Percentiles rank a stretch among this genome's conserved stretches.
These are phyloP conservation scores for Coniochaeta hoffmannii DNA, from an alignment of 2,329 filamentous ascomycete species.

Conservation along the genomic window DNA sequence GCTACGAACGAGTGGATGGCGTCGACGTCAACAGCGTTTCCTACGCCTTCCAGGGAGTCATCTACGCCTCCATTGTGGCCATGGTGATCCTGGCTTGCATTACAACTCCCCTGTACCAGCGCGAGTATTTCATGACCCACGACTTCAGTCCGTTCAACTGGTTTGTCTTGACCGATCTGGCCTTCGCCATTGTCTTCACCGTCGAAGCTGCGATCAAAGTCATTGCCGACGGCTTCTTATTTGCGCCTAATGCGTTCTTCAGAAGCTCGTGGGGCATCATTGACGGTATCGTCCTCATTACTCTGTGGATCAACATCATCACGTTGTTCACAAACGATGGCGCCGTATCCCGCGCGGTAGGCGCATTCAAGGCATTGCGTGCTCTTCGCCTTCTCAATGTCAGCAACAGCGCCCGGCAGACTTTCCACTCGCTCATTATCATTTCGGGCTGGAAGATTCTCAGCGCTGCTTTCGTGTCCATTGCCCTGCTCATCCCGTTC, in stretches of 20 bases:
- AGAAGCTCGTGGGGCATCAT: constrained; percentile 96
- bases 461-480: constrained; percentile 84
- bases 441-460: constrained; percentile 91
- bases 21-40: constrained; percentile 82
- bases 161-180: constrained; percentile 92
- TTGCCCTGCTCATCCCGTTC: constrained; percentile 91
- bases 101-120: constrained; percentile 90
- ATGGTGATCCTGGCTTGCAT: constrained; percentile 97
- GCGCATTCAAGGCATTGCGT: constrained; percentile 93
- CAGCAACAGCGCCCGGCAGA: constrained; percentile 90
- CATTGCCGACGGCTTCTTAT: constrained; percentile 90
- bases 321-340: constrained; percentile 77
- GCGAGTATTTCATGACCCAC: constrained; percentile 63
- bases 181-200: constrained; percentile 82
- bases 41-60: constrained; percentile 89
- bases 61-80: constrained; percentile 87
- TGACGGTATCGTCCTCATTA: constrained; percentile 83
- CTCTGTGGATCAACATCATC: constrained; percentile 89
- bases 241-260: constrained; percentile 95
- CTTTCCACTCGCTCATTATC: constrained; percentile 94
- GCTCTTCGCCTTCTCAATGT: constrained; percentile 89
- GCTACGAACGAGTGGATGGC: constrained; percentile 79
- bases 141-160: constrained; percentile 63
- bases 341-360: constrained; percentile 80
- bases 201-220: constrained; percentile 85